Evolutionary conservation across 2,329 filamentous ascomycete genomes (phyloP).

Genomic region (Colletotrichum caudatum): DNA sequence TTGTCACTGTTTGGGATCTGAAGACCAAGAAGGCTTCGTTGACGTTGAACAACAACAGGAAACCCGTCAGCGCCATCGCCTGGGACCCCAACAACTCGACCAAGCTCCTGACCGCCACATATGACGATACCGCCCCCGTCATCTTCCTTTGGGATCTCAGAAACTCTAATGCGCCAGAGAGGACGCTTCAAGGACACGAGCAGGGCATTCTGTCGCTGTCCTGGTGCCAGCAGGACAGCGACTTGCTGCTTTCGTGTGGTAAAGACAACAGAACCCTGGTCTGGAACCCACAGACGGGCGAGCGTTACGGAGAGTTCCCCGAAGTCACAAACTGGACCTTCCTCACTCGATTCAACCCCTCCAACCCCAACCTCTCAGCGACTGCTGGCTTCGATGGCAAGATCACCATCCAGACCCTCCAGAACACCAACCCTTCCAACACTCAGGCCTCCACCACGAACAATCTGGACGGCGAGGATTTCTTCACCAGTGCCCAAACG

Average conservation of each 20-base stretch:
- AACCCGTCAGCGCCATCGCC: conserved; percentile 92
- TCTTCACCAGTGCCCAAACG: conserved; percentile 93
- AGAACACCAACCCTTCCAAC: conserved; percentile 88
- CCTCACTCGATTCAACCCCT: conserved; percentile 91
- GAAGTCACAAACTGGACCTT: conserved; percentile 99
- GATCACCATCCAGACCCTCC: conserved; percentile 91
- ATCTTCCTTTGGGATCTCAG: conserved; percentile 95
- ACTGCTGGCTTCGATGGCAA: conserved; percentile 98
- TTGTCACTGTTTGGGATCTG: conserved; percentile 98
- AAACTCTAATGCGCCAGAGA: conserved; percentile 95
- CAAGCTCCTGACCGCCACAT: conserved; percentile 91
- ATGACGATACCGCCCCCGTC: conserved; percentile 87
- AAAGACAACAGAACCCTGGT: conserved; percentile 96
- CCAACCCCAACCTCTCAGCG: conserved; percentile 91
- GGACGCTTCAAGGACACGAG: conserved; percentile 90
- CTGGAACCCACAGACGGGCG: conserved; percentile 95
- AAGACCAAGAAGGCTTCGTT: conserved; percentile 98
- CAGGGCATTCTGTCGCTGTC: conserved; percentile 93
- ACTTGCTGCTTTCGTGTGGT: conserved; percentile 90
- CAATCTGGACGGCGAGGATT: conserved; percentile 89
- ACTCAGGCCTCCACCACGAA: conserved; percentile 75
- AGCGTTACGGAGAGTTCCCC: conserved; percentile 90
- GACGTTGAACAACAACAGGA: conserved; percentile 94
- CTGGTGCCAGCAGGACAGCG: conserved; percentile 93
- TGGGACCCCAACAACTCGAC: conserved; percentile 98